Base-by-base conservation (phyloP, 2,329 filamentous ascomycete genomes). In the Talaromyces sp. region DNA sequence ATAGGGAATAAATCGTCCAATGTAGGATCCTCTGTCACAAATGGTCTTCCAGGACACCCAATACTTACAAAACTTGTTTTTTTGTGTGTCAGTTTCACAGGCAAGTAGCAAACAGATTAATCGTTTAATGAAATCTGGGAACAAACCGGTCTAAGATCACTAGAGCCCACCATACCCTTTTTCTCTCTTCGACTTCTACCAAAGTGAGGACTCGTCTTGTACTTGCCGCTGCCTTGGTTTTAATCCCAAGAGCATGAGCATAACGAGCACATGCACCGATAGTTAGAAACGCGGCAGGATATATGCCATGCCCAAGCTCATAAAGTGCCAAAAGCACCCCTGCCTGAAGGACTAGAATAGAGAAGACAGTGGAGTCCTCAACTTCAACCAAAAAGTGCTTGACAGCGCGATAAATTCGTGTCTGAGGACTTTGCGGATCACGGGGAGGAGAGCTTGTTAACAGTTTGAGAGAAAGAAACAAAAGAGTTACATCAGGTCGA, bases 111-210 rank as follows among this genome's bases (percentile, higher is more conserved):
- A 36, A 16, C 34, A 36, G 34, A 36, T 4, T 6, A 36, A 12
- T 5, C 12, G 16, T 5, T 16, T 16, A 18, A 44, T 30, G 34
- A 51, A 27, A 12, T 1, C 30, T 18, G 28, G 33, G 23, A 31
- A 50, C 62, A 16, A 52, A 61, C 62, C 63, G 60, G 55, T 67
- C 66, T 18, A 72, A 54, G 30, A 70, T 69, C 1, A 71, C 34
- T 51, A 71, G 61, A 28, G 68, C 67, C 68, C 70, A 72, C 69
- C 69, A 72, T 2, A 65, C 63, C 27, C 69, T 66, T 34, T 65
- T 65, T 55, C 63, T 60, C 57, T 72, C 70, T 51, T 72, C 69
- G 6, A 65, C 57, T 30, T 68, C 66, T 23, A 68, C 62, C 61
- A 66, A 63, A n/a, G 63, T 65, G 34, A 64, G 51, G 14, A 58